Percentiles rank a stretch among this genome's conserved stretches.
These are phyloP conservation scores for Ceratocystis ficicola DNA, from an alignment of 2,329 filamentous ascomycete genomes.

Conservation along the genomic window DNA sequence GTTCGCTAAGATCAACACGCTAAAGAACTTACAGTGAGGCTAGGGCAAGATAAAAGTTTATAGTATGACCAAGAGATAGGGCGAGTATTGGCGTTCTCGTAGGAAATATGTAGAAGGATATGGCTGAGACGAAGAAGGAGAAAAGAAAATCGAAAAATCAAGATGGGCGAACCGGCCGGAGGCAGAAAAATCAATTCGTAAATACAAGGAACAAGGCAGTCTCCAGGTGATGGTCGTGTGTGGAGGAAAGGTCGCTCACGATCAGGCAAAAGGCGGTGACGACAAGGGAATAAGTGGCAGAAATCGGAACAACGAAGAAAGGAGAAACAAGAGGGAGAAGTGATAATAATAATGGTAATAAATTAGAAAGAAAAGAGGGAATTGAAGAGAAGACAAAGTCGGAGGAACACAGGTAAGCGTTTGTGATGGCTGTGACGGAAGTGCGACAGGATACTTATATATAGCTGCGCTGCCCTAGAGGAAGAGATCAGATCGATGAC, in stretches of 20 bases:
- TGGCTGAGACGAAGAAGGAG: no score
- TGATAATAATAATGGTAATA: background rate
- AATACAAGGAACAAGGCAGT: background rate
- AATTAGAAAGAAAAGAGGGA: background rate
- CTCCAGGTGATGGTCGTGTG: background rate
- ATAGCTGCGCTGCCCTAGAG: background rate
- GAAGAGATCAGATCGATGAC: background rate
- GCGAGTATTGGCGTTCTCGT: no score
- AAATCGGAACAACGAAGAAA: slow-evolving; percentile 11
- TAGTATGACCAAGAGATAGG: no score
- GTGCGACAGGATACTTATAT: slow-evolving; percentile 3
- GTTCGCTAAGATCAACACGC: background rate
- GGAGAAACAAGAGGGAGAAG: background rate
- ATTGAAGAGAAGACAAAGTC: background rate
- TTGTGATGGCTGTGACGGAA: background rate
- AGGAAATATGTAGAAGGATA: no score
- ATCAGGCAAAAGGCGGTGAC: slow-evolving; percentile 19
- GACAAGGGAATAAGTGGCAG: slow-evolving; percentile 10
- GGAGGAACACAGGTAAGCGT: background rate
- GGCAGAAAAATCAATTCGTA: no score
- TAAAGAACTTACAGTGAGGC: background rate
- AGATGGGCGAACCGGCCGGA: background rate
- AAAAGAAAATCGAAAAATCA: background rate
- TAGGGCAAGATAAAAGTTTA: background rate
- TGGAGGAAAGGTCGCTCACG: background rate